Evolutionary conservation across 441 rosid species (phyloP).

Genomic region (Syzygium malaccense): DNA sequence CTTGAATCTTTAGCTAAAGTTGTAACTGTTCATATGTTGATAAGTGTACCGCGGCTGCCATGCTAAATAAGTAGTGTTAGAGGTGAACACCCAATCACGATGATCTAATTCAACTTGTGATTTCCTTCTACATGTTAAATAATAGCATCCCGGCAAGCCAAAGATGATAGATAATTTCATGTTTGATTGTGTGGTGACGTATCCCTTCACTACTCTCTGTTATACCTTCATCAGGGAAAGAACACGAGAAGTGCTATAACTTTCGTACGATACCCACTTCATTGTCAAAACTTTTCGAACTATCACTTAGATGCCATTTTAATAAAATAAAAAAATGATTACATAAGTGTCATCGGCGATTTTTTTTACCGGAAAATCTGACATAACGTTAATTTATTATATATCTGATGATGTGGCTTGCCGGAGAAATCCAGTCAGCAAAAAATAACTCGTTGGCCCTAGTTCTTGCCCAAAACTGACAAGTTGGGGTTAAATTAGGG

Average conservation of each 20-base stretch:
- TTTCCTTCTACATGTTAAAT: background rate
- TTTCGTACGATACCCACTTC: too few relatives aligned
- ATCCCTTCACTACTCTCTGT: too few relatives aligned
- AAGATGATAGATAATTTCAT: background rate
- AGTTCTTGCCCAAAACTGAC: too few relatives aligned
- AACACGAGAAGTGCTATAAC: rapidly evolving
- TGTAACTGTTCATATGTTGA: background rate
- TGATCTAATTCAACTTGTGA: background rate
- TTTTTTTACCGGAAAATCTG: rapidly evolving
- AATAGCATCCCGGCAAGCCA: background rate
- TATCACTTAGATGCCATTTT: background rate
- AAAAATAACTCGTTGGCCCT: too few relatives aligned
- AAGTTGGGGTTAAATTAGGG: too few relatives aligned
- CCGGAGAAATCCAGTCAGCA: too few relatives aligned
- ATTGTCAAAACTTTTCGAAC: background rate
- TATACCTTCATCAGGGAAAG: background rate
- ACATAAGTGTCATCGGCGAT: background rate
- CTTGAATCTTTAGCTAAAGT: background rate
- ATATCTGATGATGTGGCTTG: rapidly evolving
- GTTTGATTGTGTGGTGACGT: background rate
- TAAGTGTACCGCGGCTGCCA: background rate
- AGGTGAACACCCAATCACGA: background rate
- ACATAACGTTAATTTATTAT: too few relatives aligned
- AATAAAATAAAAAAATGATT: too few relatives aligned
- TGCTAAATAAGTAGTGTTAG: background rate